phyloP scores from a whole-genome alignment of 345 rosid genomes.

The Linum usitatissimum region DNA sequence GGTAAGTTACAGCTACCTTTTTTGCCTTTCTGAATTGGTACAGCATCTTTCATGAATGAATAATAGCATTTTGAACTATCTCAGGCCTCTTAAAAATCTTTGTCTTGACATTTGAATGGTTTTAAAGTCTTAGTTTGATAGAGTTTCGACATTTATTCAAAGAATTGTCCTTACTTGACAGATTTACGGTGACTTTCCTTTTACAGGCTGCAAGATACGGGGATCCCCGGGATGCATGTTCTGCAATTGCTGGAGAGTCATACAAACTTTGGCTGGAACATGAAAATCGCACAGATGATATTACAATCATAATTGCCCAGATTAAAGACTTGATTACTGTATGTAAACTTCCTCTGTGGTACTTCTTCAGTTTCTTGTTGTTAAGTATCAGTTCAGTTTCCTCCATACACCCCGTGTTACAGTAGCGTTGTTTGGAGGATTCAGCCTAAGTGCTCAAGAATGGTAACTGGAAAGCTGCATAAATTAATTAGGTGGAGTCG shows the following conservation, averaged over 20 bases:
- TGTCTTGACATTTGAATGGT: background rate
- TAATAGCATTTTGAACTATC: no score
- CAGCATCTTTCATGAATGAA: background rate
- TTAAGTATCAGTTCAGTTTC: no score
- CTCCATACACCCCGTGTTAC: no score
- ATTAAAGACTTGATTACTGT: constrained; percentile 56
- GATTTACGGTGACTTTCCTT: background rate
- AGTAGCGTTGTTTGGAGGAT: no score
- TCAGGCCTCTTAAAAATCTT: no score
- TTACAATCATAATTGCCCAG: constrained; percentile 80
- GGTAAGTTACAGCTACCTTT: constrained; percentile 32
- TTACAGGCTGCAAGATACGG: constrained; percentile 54
- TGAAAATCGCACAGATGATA: constrained; percentile 94
- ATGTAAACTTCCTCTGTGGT: constrained; percentile 12
- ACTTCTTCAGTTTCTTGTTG: no score
- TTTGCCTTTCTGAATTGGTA: background rate
- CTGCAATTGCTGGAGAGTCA: constrained; percentile 82
- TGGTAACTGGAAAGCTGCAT: no score
- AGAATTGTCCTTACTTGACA: background rate
- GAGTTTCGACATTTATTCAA: background rate
- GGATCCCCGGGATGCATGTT: constrained; percentile 90
- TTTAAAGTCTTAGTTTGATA: background rate
- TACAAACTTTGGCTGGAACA: constrained; percentile 83
- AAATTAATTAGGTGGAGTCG: no score
- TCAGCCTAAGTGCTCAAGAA: no score